Conservation (phyloP, 495 filamentous ascomycete genomes). For the Apodospora peruviana region DNA sequence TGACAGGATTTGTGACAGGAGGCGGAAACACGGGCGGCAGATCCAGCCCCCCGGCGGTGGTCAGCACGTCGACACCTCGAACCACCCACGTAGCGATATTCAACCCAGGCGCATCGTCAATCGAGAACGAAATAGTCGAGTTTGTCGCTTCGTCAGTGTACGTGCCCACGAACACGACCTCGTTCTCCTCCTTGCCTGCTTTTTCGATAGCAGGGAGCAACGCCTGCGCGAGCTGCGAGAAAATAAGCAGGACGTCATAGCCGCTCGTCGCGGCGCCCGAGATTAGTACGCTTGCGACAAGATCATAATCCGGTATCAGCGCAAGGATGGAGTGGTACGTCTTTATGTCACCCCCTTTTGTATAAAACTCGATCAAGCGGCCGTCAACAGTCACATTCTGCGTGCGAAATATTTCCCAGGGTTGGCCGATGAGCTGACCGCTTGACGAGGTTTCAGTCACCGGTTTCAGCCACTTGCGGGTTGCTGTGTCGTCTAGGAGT, state of each 20-base stretch:
- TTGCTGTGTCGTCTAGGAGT: conserved; percentile 36
- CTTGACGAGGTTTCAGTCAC: conserved; percentile 39
- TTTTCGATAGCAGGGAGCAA: conserved; percentile 42
- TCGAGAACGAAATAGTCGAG: conserved; percentile 35
- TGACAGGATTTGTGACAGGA: not conserved
- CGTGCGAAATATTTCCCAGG: conserved; percentile 50
- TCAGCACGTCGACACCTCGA: conserved; percentile 35
- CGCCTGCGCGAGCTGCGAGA: conserved; percentile 29
- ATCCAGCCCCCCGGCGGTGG: conserved; percentile 2
- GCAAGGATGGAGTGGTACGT: conserved; percentile 41
- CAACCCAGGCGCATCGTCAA: conserved; percentile 40
- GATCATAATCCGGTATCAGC: conserved; percentile 47
- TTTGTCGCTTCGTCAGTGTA: conserved; percentile 32
- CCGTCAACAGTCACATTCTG: conserved; percentile 28
- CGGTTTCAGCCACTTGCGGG: conserved; percentile 54
- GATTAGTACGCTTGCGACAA: conserved; percentile 44
- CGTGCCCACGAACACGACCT: conserved; percentile 28
- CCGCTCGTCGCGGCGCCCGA: conserved; percentile 29
- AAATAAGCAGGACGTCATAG: conserved; percentile 16
- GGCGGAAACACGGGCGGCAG: conserved; percentile 9
- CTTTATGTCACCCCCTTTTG: conserved; percentile 47
- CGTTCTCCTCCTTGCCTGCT: conserved; percentile 38
- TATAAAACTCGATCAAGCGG: conserved; percentile 48
- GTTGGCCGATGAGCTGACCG: conserved; percentile 40
- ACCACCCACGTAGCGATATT: conserved; percentile 33